Evolutionary conservation across 208 protist genomes (phyloP), one percentile per base, ranked within the genome.

Genomic region (Leptomonas pyrrhocoris): DNA sequence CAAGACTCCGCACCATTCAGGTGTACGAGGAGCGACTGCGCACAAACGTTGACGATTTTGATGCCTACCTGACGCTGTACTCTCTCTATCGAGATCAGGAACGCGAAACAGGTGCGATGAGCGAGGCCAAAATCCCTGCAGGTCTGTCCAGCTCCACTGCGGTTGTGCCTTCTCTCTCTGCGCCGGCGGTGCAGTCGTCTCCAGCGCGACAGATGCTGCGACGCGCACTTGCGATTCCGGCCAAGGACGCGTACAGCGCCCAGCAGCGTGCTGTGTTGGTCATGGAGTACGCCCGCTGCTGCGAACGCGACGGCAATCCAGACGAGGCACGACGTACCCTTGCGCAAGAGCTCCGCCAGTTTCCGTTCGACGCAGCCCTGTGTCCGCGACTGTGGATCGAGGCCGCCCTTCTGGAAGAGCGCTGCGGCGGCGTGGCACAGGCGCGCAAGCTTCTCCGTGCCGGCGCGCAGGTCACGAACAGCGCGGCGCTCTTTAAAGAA

Each of bases 371-470:
- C 13, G 48, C 31, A 12, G 89, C 86, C 3, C 60, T 57, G 21
- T 94, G 89, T 61, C 83, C 92, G 27, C 80, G 79, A 34, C 72
- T 94, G 53, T 96, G 88, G 86, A 23, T 85, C 25, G 92, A 96
- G 76, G 92, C 92, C 28, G 84, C 92, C 0, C 76, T 67, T 13
- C 57, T 94, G 49, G 88, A 96, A 73, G 74, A 86, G 79, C 84
- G 86, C 9, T 82, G 85, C 43, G 80, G 83, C 28, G 56, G 73
- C 65, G 68, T 78, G 43, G 31, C 55, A 0, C 83, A 93, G 59
- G 84, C 85, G 38, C 85, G 89, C 19, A 78, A 74, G 50, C 77
- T 96, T 16, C 77, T 94, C 18, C 75, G 77, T 28, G 88, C 84
- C 18, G 88, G 83, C 9, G 38, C 84, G 13, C 69, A 85, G 48